Percentiles rank a stretch among this genome's conserved stretches.
Conservation (phyloP, 495 filamentous ascomycete species). For the Cryomyces antarcticus region DNA sequence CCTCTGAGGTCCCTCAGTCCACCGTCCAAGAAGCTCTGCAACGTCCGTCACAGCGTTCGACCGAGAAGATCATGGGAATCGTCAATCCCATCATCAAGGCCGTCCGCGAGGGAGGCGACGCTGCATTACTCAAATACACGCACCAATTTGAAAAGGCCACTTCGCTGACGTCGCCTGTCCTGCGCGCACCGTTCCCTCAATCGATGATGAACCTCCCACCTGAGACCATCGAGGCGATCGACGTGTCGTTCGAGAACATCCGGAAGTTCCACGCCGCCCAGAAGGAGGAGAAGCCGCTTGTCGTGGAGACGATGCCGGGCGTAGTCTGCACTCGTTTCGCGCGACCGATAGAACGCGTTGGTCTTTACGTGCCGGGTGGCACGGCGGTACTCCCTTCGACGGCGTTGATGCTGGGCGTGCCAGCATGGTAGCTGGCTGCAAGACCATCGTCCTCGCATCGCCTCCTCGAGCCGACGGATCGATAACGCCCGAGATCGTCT, state of each 20-base stretch:
- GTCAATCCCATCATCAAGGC: constrained; percentile 80
- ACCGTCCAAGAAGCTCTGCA: constrained; percentile 52
- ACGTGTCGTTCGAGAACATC: constrained; percentile 85
- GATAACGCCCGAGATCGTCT: constrained; percentile 91
- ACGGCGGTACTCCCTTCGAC: constrained; percentile 91
- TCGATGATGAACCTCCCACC: constrained; percentile 64
- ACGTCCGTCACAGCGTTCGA: constrained; percentile 80
- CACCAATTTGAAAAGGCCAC: constrained; percentile 95
- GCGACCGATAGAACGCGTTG: constrained; percentile 79
- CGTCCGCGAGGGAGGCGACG: constrained; percentile 61
- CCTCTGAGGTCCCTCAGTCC: constrained; percentile 33
- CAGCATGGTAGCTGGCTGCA: constrained; percentile 97
- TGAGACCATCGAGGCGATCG: constrained; percentile 78
- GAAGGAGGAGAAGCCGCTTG: constrained; percentile 52
- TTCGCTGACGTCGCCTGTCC: constrained; percentile 67
- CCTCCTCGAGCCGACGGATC: constrained; percentile 78
- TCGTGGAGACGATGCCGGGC: constrained; percentile 93
- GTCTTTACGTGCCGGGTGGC: constrained; percentile 85
- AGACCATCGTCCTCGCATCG: constrained; percentile 80
- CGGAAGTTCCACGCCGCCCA: constrained; percentile 83
- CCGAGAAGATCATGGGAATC: constrained; percentile 72
- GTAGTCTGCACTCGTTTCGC: constrained; percentile 87
- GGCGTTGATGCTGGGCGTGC: constrained; percentile 92
- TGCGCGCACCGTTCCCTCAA: constrained; percentile 69
- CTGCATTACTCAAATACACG: constrained; percentile 73